Conservation (phyloP, 805 yeast genomes). For the Candida verbasci region DNA sequence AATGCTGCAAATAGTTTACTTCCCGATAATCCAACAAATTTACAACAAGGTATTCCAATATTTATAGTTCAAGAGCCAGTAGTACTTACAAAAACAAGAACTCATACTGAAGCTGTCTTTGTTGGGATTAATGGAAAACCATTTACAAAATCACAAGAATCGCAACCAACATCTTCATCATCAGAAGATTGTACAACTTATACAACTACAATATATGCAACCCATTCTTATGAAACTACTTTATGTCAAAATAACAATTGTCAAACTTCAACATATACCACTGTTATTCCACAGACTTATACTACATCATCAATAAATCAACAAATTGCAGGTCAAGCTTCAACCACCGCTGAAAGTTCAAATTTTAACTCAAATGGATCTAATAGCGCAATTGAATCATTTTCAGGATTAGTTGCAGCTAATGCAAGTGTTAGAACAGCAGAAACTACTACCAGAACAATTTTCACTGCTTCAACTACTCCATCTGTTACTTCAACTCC, state of each 20-base stretch:
- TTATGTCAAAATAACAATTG: slow-evolving; percentile 13
- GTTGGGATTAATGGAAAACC: slow-evolving; percentile 1
- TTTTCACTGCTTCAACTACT: slow-evolving; percentile 21
- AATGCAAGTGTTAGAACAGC: slow-evolving; percentile 13
- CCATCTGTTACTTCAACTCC: slow-evolving; percentile 18
- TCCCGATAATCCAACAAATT: slow-evolving; percentile 14
- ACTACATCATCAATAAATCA: slow-evolving; percentile 1
- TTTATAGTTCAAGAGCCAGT: slow-evolving; percentile 22
- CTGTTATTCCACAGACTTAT: slow-evolving; percentile 1
- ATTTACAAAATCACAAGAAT: neutral
- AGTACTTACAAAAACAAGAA: neutral
- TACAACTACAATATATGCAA: slow-evolving; percentile 15
- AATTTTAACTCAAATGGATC: neutral
- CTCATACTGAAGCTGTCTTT: neutral
- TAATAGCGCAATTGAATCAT: neutral
- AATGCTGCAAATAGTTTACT: slow-evolving; percentile 15
- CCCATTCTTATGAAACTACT: slow-evolving; percentile 13
- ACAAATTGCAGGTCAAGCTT: neutral
- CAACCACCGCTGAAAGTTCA: neutral
- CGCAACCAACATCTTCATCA: neutral
- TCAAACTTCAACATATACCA: slow-evolving; percentile 7
- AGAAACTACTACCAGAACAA: slow-evolving; percentile 24
- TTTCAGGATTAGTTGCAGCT: neutral
- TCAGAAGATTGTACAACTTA: slow-evolving; percentile 4
- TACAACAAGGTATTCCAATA: slow-evolving; percentile 25